Conservation (phyloP, 441 rosid genomes). For the Pelargonium citronellum region DNA sequence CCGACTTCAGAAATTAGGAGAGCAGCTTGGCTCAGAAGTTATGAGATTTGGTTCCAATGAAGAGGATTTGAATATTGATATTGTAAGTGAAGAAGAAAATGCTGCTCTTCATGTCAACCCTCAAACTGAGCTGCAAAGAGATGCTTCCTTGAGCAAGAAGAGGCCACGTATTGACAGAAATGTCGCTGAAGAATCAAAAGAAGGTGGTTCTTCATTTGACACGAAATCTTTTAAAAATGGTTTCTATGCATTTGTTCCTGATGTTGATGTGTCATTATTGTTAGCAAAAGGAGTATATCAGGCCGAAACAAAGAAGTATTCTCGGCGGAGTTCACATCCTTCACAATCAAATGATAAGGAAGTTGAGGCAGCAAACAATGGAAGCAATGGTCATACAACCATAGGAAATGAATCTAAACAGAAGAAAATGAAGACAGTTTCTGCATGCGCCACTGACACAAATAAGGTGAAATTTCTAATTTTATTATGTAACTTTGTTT, state of each 20-base stretch:
- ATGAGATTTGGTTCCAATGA: conserved; percentile 42
- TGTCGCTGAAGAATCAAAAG: conserved; percentile 30
- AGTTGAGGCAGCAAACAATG: conserved; percentile 29
- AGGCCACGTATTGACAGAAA: conserved; percentile 30
- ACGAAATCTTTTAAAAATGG: background rate
- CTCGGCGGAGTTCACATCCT: conserved; percentile 37
- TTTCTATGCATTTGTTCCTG: conserved; percentile 7
- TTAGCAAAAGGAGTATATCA: conserved; percentile 26
- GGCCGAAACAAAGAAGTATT: conserved; percentile 30
- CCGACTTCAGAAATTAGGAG: conserved; percentile 62
- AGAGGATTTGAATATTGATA: conserved; percentile 55
- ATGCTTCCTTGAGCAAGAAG: conserved; percentile 39
- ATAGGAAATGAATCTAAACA: conserved; percentile 37
- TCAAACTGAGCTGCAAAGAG: conserved; percentile 33
- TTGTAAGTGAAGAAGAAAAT: conserved; percentile 60
- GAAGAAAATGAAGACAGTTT: conserved; percentile 43
- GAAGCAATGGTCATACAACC: conserved; percentile 27
- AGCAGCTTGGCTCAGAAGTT: conserved; percentile 51
- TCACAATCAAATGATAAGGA: conserved; percentile 39
- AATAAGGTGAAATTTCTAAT: conserved; percentile 43
- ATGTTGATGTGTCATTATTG: conserved; percentile 21
- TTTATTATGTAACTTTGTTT: background rate
- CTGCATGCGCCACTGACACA: conserved; percentile 28
- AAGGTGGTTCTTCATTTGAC: conserved; percentile 32
- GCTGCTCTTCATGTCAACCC: conserved; percentile 32